Percentiles rank a stretch among this genome's conserved stretches.
These are phyloP conservation scores for Candida dendrica DNA, from an alignment of 805 yeast genomes.

Conservation along the genomic window DNA sequence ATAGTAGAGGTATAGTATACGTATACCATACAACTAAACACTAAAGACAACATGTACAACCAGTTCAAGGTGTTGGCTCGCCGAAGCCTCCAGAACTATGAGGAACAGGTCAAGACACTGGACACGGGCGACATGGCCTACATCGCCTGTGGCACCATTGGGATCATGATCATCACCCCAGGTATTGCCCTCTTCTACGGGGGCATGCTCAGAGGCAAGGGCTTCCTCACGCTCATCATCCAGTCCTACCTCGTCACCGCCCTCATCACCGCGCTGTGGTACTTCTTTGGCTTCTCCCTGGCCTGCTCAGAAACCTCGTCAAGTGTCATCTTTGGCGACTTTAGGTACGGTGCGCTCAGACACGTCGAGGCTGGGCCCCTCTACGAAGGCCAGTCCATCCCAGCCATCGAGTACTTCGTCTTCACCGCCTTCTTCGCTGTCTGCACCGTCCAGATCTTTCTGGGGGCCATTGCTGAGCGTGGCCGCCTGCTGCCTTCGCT, in stretches of 20 bases:
- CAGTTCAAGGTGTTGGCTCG: neutral
- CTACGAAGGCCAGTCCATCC: conserved; percentile 50
- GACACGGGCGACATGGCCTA: conserved; percentile 43
- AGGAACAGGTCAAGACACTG: conserved; percentile 31
- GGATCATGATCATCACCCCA: conserved; percentile 78
- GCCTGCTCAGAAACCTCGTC: conserved; percentile 70
- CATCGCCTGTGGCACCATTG: conserved; percentile 23
- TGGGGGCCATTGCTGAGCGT: conserved; percentile 90
- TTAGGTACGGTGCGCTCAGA: conserved; percentile 71
- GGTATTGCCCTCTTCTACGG: conserved; percentile 90
- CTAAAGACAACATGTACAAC: too few species aligned
- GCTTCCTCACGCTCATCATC: conserved; percentile 77
- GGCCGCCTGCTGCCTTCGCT: conserved; percentile 82
- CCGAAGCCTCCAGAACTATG: conserved; percentile 1
- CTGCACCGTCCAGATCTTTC: conserved; percentile 81
- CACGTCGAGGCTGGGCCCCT: conserved; percentile 66
- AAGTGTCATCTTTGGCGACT: conserved; percentile 73
- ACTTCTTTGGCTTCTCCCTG: conserved; percentile 91
- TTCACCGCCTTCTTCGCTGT: conserved; percentile 87
- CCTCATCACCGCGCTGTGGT: conserved; percentile 82
- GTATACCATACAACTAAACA: too few species aligned
- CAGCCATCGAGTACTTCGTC: conserved; percentile 51
- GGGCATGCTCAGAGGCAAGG: conserved; percentile 78
- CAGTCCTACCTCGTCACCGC: conserved; percentile 65
- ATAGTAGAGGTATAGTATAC: too few species aligned